Conservation (phyloP, 2,329 filamentous ascomycete genomes). For the Harringtonia lauricola region DNA sequence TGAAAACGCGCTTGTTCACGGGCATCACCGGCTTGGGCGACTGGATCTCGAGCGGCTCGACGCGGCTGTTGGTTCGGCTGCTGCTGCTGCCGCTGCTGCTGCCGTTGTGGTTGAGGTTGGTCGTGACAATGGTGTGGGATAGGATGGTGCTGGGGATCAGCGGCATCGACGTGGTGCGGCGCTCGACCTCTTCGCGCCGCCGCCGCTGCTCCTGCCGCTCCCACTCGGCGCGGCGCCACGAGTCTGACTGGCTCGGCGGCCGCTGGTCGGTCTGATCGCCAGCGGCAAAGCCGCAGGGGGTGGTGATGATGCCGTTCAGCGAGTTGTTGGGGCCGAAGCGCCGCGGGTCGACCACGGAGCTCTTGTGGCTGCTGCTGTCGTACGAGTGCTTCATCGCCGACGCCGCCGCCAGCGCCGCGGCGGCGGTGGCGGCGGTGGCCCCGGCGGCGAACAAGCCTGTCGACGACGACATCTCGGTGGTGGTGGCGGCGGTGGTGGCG, state of each 20-base stretch:
- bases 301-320: conserved; percentile 43
- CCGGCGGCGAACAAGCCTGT: background rate
- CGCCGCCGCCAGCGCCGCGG: background rate
- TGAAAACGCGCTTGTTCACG: conserved; percentile 58
- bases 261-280: conserved; percentile 17
- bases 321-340: conserved; percentile 52
- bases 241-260: conserved; percentile 11
- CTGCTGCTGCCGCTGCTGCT: background rate
- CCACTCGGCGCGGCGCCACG: background rate
- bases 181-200: background rate
- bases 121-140: too few relatives aligned
- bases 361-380: conserved; percentile 24
- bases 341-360: conserved; percentile 43
- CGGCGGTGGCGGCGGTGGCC: background rate
- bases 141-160: too few relatives aligned
- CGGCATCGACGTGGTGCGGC: background rate
- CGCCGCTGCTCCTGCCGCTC: background rate
- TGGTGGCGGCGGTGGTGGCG: conserved; percentile 10
- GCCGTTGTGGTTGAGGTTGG: background rate
- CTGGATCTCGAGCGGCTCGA: conserved; percentile 45
- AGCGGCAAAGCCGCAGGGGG: conserved; percentile 43
- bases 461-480: background rate
- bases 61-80: background rate
- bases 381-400: background rate
- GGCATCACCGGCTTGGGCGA: conserved; percentile 73